Evolutionary conservation across 108 stramenopile genomes (phyloP), one percentile per base, ranked within the genome.

Genomic region (Nitzschia sp.): DNA sequence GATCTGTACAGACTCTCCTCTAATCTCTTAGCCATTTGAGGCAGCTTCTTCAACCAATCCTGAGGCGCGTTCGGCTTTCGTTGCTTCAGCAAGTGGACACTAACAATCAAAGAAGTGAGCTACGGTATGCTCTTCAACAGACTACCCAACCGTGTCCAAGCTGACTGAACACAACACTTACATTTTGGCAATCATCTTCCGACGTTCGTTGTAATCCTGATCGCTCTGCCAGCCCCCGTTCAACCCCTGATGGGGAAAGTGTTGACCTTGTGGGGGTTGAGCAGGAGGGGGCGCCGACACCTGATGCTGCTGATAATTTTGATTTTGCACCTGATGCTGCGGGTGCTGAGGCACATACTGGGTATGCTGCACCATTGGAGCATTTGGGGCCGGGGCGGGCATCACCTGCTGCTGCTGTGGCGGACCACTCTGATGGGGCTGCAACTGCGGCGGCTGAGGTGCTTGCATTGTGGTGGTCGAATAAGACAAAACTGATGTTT

Each of bases 101-200:
- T 96, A 54, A 2, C 2, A 13, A 42, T 9, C 9, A n/a, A 42
- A 42, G 21, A 36, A 23, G 32, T 42, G 3, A 70, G 53, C 25
- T 6, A 54, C 23, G 25, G n/a, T 15, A 46, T 46, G 17, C 17
- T 25, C 53, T 54, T 54, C 53, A 25, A 8, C 19, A 18, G 8
- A 25, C 8, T 24, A 54, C 18, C 6, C 19, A 54, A 8, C 60
- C 35, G 55, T 17, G 33, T 8, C 23, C 9, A n/a, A 13, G 26
- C 19, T 30, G n/a, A 59, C 38, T 15, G 29, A 29, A 6, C 57
- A 29, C 28, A 70, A 27, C 19, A 80, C 90, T 87, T 75, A 91
- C 87, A 96, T 96, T 81, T 94, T 93, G 34, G 93, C 91, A 85
- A 96, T 96, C 95, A 96, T 96, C 70, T 86, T 90, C 28, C 95